Conservation (phyloP, 352 stramenopile genomes). For the Phytophthora lateralis region DNA sequence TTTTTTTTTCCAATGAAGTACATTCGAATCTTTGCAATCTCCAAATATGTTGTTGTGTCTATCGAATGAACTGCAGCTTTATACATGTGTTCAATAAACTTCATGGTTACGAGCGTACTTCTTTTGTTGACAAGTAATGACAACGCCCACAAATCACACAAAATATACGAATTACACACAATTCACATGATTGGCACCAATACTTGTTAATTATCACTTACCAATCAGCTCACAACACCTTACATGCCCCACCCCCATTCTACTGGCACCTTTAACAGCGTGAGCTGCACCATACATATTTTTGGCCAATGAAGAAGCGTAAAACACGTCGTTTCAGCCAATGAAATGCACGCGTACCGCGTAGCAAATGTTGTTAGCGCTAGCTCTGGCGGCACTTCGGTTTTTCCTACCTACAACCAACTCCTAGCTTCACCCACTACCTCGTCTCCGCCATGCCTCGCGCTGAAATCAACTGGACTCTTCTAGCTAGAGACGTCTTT, state of each 20-base stretch:
- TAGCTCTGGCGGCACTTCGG: neutral
- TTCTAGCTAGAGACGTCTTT: conserved; percentile 8
- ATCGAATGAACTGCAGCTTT: too few relatives aligned
- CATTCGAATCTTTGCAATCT: too few relatives aligned
- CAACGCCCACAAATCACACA: conserved; percentile 2
- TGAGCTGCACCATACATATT: neutral
- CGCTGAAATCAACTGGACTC: neutral
- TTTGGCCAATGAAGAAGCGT: neutral
- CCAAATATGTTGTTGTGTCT: too few relatives aligned
- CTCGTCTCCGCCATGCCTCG: neutral
- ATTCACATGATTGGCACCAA: conserved; percentile 12
- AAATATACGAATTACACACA: conserved; percentile 5
- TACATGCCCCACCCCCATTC: neutral
- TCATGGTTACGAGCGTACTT: too few relatives aligned
- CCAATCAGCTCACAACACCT: neutral
- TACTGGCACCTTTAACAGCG: conserved; percentile 1
- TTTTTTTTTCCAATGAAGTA: too few relatives aligned
- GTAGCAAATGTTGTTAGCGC: neutral
- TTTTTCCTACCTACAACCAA: conserved; percentile 1
- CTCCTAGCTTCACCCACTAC: neutral
- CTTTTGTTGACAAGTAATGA: too few relatives aligned
- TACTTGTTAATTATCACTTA: conserved; percentile 1
- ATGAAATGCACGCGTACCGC: neutral
- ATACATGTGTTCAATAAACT: too few relatives aligned
- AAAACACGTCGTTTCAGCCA: neutral